Conservation (phyloP, 495 filamentous ascomycete genomes). For the Tuber aestivum region DNA sequence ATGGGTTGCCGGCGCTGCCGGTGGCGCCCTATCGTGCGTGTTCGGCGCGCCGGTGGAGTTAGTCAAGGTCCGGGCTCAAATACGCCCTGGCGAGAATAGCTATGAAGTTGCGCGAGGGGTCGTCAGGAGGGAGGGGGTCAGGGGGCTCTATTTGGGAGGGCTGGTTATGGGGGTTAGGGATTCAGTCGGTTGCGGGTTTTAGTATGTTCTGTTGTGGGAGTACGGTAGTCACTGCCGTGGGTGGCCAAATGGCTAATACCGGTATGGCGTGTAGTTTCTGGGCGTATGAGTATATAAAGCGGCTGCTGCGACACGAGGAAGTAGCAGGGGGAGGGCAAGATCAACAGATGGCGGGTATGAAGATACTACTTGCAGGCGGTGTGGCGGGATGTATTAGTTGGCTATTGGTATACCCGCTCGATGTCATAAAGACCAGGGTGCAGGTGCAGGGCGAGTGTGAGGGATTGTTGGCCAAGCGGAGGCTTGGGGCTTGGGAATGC, state of each 20-base stretch:
- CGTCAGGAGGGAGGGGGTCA: constrained; percentile 55
- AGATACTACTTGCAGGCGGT: constrained; percentile 73
- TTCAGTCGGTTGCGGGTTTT: constrained; percentile 84
- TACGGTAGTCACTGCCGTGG: constrained; percentile 10
- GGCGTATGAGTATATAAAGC: constrained; percentile 70
- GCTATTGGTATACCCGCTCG: constrained; percentile 79
- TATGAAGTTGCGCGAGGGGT: constrained; percentile 58
- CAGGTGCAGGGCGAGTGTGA: constrained; percentile 56
- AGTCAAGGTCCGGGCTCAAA: constrained; percentile 77
- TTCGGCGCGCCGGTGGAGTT: constrained; percentile 80
- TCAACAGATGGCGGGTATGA: constrained; percentile 48
- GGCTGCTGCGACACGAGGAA: constrained; percentile 45
- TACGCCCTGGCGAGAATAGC: constrained; percentile 46
- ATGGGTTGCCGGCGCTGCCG: constrained; percentile 68
- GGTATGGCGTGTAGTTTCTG: constrained; percentile 61
- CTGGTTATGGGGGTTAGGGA: constrained; percentile 72
- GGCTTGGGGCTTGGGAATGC: constrained; percentile 55
- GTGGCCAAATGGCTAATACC: constrained; percentile 19
- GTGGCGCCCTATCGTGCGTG: constrained; percentile 73
- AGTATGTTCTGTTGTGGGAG: constrained; percentile 58
- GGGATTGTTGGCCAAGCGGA: constrained; percentile 43
- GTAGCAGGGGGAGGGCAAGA: constrained; percentile 26
- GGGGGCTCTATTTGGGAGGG: constrained; percentile 72
- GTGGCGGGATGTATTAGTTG: constrained; percentile 79
- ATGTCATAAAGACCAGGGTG: constrained; percentile 81